Evolutionary conservation across 257 asterid species (phyloP), one percentile per base, ranked within the genome.

Genomic region (Solanum gandarillasii): DNA sequence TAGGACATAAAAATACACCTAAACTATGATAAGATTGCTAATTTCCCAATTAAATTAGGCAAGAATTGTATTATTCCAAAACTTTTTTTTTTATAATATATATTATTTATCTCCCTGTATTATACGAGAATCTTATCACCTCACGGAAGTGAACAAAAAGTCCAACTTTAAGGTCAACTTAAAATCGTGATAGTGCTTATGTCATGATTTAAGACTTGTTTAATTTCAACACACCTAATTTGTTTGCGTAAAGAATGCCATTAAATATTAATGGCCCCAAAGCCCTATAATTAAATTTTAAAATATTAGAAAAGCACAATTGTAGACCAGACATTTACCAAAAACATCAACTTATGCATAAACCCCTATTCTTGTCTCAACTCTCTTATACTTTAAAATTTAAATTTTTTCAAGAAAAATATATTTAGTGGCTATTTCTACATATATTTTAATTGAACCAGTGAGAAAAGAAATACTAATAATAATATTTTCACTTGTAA

Each of bases 311-410:
- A 87, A 68, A 70, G n/a, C 86, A 87, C 23, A 83, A 83, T 87
- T 73, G 21, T 74, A 34, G 83, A 31, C 10, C 43, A 46, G 83
- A 89, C 87, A 89, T 71, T 60, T 79, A 83, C 82, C 82, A 4
- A 34, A 73, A 83, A 62, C 12, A 43, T 86, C 52, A 86, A 71
- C 85, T 46, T 21, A 12, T n/a, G 41, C 83, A 60, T 29, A 62
- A 71, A 76, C 35, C 70, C 85, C 75, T 85, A 89, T 48, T 88
- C 83, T 60, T 89, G 81, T 86, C 88, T 58, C 76, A 81, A 72
- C 29, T 52, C 20, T 79, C 84, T 79, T 34, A 52, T 52, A 87
- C 88, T 89, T 86, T 31, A 12, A 79, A 79, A 79, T 86, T 14
- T 48, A 48, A 48, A 14, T 5, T 14, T 14, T 48, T 48, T 46